phyloP scores from a whole-genome alignment of 768 basidiomycete genomes.

The Gyrodon lividus region DNA sequence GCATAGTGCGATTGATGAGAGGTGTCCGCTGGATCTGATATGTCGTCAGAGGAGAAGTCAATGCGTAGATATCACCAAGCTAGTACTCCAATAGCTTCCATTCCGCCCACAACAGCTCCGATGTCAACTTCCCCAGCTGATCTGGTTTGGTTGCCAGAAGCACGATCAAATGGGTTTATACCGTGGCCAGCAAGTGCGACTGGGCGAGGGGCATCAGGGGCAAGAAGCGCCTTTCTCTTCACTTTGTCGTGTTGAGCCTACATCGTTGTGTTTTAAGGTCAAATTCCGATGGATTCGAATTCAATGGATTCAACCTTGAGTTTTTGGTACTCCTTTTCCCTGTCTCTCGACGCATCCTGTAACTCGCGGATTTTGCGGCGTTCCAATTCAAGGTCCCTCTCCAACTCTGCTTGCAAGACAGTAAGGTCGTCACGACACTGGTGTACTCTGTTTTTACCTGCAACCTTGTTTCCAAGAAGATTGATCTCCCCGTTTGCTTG shows the following conservation, averaged over 20 bases:
- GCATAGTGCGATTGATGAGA: slow-evolving; percentile 48
- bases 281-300: background rate
- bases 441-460: slow-evolving; percentile 41
- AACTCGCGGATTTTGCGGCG: slow-evolving; percentile 70
- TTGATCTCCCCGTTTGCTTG: slow-evolving; percentile 76
- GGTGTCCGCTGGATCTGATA: slow-evolving; percentile 70
- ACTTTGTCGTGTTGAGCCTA: slow-evolving; percentile 79
- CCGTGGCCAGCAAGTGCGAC: slow-evolving; percentile 17
- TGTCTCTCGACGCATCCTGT: slow-evolving; percentile 70
- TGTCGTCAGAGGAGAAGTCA: slow-evolving; percentile 5
- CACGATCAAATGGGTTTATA: slow-evolving; percentile 16
- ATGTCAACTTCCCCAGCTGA: slow-evolving; percentile 39
- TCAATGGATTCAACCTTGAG: slow-evolving; percentile 54
- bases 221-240: slow-evolving; percentile 77
- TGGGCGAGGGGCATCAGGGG: slow-evolving; percentile 28
- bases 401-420: slow-evolving; percentile 51
- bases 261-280: background rate
- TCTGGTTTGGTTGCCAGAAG: slow-evolving; percentile 20
- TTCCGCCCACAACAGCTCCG: slow-evolving; percentile 57
- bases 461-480: slow-evolving; percentile 65
- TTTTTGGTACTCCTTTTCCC: slow-evolving; percentile 86
- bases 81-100: slow-evolving; percentile 62
- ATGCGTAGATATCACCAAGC: background rate
- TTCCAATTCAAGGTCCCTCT: slow-evolving; percentile 79
- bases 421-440: slow-evolving; percentile 1